Conservation (phyloP, 2,329 filamentous ascomycete species). For the Verticillium isaacii region DNA sequence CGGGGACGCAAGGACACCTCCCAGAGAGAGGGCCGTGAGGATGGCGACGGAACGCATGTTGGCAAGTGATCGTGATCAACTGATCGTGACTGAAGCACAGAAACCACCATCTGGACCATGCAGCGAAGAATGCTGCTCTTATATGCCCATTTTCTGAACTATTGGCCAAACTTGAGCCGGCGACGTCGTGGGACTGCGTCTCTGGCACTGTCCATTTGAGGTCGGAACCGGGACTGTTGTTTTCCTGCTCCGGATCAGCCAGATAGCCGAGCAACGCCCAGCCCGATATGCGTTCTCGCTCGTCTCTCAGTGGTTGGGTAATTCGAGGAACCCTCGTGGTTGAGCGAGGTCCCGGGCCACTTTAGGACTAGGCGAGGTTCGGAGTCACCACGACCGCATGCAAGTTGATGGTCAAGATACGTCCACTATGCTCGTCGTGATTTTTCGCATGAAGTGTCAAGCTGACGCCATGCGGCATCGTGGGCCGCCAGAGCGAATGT, state of each 20-base stretch:
- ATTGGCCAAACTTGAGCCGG: background rate
- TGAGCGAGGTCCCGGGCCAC: background rate
- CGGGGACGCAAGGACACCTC: background rate
- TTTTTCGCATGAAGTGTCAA: background rate
- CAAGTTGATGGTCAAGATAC: too few species aligned
- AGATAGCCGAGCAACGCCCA: background rate
- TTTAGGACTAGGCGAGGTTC: background rate
- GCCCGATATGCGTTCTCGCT: background rate
- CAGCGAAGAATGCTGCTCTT: background rate
- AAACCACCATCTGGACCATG: background rate
- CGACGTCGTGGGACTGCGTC: background rate
- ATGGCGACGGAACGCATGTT: conserved; percentile 2
- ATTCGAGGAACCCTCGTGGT: background rate
- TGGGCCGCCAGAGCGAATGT: background rate
- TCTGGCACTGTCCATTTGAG: background rate
- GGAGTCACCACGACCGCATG: background rate
- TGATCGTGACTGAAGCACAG: background rate
- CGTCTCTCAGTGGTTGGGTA: background rate
- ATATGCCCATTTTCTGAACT: background rate
- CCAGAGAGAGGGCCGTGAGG: background rate
- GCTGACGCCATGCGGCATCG: background rate
- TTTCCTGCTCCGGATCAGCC: background rate
- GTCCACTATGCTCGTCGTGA: too few species aligned
- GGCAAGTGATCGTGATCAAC: background rate
- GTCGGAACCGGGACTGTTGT: background rate